Conservation (phyloP, 108 stramenopile genomes). For the Pseudonitzschia multiseries region DNA sequence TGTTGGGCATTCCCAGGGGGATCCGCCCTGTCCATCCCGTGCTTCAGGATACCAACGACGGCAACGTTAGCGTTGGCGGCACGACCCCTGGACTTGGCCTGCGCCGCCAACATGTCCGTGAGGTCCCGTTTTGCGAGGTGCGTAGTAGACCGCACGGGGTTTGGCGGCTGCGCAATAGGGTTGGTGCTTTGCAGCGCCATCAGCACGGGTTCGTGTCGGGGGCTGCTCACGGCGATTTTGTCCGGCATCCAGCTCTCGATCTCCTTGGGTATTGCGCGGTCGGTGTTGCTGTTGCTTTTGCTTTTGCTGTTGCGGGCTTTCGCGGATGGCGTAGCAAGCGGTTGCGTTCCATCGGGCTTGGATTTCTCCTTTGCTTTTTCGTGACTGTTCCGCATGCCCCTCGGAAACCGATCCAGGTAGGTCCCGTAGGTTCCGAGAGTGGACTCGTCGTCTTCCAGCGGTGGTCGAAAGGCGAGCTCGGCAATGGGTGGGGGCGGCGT, state of each 20-base stretch:
- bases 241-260: not conserved
- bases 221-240: not conserved
- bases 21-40: not conserved
- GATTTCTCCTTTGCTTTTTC: not conserved
- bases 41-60: too few species aligned
- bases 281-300: not conserved
- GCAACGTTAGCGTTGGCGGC: too few species aligned
- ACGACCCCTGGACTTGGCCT: too few species aligned
- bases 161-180: too few species aligned
- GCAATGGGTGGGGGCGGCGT: not conserved
- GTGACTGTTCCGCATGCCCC: not conserved
- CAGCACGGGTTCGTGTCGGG: not conserved
- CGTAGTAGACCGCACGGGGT: too few species aligned
- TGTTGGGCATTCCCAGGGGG: not conserved
- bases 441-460: slow-evolving; percentile 5
- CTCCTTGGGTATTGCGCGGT: not conserved
- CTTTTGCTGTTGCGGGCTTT: too few species aligned
- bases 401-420: slow-evolving; percentile 6
- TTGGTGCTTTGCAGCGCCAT: not conserved
- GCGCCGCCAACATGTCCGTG: too few species aligned
- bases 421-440: slow-evolving; percentile 8
- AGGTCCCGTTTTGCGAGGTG: too few species aligned
- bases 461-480: not conserved
- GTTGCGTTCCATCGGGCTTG: too few species aligned
- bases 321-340: too few species aligned